A percentile compares a stretch with the other conserved stretches of the same genome.
Evolutionary conservation across 1,284 basidiomycete genomes (phyloP).

Genomic region (Fomitopsis betulina): DNA sequence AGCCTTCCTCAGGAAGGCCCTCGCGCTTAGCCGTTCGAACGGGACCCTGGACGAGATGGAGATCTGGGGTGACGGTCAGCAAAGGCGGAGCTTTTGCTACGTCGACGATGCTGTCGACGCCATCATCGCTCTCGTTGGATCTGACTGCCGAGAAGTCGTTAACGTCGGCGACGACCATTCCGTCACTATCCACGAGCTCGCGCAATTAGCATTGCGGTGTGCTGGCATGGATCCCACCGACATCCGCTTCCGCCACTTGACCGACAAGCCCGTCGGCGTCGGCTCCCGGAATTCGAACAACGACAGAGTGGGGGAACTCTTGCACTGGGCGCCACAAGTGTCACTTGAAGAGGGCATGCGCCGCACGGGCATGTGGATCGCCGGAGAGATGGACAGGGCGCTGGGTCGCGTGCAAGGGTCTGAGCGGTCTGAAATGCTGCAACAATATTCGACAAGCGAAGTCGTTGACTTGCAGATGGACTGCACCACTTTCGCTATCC

Average conservation of each 20-base stretch:
- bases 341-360: slow-evolving; percentile 43
- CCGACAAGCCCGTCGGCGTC: slow-evolving; percentile 41
- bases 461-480: slow-evolving; percentile 31
- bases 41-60: slow-evolving; percentile 31
- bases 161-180: slow-evolving; percentile 51
- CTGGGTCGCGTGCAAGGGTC: slow-evolving; percentile 7
- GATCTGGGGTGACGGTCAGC: slow-evolving; percentile 53
- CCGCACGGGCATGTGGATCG: slow-evolving; percentile 44
- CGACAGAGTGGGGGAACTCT: slow-evolving; percentile 23
- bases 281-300: slow-evolving; percentile 51
- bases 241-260: slow-evolving; percentile 28
- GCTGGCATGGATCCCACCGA: slow-evolving; percentile 27
- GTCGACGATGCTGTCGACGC: slow-evolving; percentile 50
- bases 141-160: slow-evolving; percentile 31
- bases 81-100: slow-evolving; percentile 51
- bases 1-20: slow-evolving; percentile 50
- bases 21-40: slow-evolving; percentile 28
- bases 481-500: slow-evolving; percentile 42
- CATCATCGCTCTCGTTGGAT: slow-evolving; percentile 38
- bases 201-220: slow-evolving; percentile 33
- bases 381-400: slow-evolving; percentile 28
- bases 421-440: neutral
- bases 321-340: slow-evolving; percentile 40
- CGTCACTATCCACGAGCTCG: slow-evolving; percentile 41
- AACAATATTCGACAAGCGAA: neutral